These are phyloP conservation scores for Leucocoprinus gongylophorus DNA, from an alignment of 1,284 basidiomycete species.

Conservation along the genomic window DNA sequence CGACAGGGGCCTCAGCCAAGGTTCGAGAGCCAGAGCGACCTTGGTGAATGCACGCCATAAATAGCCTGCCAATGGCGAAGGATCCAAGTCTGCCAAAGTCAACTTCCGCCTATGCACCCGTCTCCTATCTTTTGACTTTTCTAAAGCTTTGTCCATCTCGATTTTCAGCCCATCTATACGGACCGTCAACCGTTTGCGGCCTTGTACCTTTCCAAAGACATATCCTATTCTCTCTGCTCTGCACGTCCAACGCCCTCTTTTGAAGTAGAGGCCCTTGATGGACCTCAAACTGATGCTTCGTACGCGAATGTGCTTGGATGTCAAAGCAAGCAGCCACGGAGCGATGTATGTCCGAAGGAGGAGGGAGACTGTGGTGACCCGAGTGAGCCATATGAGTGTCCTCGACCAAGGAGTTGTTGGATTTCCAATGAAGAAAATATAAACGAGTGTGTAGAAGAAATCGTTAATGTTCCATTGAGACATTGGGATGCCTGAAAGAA, in stretches of 20 bases:
- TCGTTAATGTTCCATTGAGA: slow-evolving; percentile 8
- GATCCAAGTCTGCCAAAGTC: slow-evolving; percentile 45
- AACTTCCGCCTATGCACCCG: slow-evolving; percentile 26
- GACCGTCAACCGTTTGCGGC: slow-evolving; percentile 48
- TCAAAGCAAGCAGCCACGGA: slow-evolving; percentile 50
- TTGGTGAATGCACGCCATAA: slow-evolving; percentile 40
- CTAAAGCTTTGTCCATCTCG: slow-evolving; percentile 37
- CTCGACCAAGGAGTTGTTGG: slow-evolving; percentile 33
- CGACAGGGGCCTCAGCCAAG: slow-evolving; percentile 51
- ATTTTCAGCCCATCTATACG: slow-evolving; percentile 55
- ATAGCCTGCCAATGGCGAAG: slow-evolving; percentile 46
- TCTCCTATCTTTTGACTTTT: neutral
- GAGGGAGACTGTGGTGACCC: slow-evolving; percentile 46
- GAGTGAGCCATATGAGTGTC: slow-evolving; percentile 40
- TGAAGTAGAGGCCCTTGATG: slow-evolving; percentile 65
- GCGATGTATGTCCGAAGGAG: slow-evolving; percentile 57
- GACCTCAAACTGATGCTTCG: slow-evolving; percentile 69
- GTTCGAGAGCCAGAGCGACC: slow-evolving; percentile 46
- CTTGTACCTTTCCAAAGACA: slow-evolving; percentile 41
- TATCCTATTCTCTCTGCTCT: slow-evolving; percentile 62
- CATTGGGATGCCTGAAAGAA: slow-evolving; percentile 1
- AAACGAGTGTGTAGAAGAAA: slow-evolving; percentile 3
- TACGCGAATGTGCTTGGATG: slow-evolving; percentile 56
- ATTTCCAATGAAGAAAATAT: slow-evolving; percentile 15
- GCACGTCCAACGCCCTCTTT: slow-evolving; percentile 44